phyloP scores from a whole-genome alignment of 2,329 filamentous ascomycete species.

The Penicillium aurantiogriseum region DNA sequence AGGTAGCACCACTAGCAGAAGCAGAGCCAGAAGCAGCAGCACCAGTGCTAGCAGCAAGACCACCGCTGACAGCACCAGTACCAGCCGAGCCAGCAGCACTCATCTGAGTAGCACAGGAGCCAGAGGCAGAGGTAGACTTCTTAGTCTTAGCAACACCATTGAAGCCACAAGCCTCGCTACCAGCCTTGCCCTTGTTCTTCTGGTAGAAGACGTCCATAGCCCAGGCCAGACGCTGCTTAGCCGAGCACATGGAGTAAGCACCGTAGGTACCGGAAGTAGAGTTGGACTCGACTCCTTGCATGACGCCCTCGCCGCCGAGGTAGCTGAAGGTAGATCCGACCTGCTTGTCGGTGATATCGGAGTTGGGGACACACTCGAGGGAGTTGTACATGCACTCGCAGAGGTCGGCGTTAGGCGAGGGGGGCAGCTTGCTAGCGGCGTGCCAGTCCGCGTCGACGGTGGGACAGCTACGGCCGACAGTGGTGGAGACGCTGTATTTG shows the following conservation, averaged over 20 bases:
- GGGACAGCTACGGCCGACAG: constrained; percentile 68
- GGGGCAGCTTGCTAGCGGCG: constrained; percentile 69
- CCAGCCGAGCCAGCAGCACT: constrained; percentile 36
- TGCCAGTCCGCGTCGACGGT: constrained; percentile 64
- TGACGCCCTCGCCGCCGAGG: constrained; percentile 42
- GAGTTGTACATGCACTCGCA: constrained; percentile 83
- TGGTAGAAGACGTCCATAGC: constrained; percentile 50
- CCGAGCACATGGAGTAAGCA: constrained; percentile 49
- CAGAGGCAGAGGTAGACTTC: constrained; percentile 24
- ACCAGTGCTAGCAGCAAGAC: constrained; percentile 30
- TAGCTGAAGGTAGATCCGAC: constrained; percentile 67
- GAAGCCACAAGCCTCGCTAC: constrained; percentile 46
- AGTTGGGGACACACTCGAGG: constrained; percentile 67
- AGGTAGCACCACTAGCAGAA: constrained; percentile 20
- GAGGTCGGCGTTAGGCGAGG: constrained; percentile 71
- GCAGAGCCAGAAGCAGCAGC: constrained; percentile 19
- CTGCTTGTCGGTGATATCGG: constrained; percentile 56
- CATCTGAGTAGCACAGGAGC: constrained; percentile 24
- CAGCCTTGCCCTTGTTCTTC: constrained; percentile 33
- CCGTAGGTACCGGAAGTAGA: constrained; percentile 45
- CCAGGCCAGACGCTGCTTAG: constrained; percentile 47
- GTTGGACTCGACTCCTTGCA: constrained; percentile 43
- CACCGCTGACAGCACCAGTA: constrained; percentile 40
- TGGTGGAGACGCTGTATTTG: constrained; percentile 73
- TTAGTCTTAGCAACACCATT: constrained; percentile 42